Percentiles rank a stretch among this genome's conserved stretches.
Evolutionary conservation across 2,329 filamentous ascomycete genomes (phyloP).

Genomic region (Beauveria scarabaeidicola): DNA sequence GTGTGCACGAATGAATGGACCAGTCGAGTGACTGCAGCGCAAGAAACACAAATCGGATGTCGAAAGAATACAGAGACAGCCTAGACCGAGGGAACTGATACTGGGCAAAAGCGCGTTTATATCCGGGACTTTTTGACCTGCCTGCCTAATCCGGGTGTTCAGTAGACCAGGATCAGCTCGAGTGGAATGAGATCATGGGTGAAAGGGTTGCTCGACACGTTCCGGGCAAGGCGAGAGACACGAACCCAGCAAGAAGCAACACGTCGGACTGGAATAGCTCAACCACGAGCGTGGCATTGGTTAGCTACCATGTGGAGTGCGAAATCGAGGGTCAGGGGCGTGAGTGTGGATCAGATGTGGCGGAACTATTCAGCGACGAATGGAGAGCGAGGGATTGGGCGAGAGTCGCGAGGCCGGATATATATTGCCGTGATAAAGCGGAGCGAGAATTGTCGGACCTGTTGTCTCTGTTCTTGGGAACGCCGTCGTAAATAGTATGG

Average conservation of each 20-base stretch:
- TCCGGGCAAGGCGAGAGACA: neutral
- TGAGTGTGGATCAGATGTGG: neutral
- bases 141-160: neutral
- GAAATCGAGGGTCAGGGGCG: neutral
- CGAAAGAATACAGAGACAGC: neutral
- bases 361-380: neutral
- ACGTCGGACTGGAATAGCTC: conserved; percentile 1
- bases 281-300: neutral
- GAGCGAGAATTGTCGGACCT: neutral
- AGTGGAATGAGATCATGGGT: neutral
- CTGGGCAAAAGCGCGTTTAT: neutral
- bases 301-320: neutral
- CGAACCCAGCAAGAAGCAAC: neutral
- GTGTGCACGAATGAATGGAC: neutral
- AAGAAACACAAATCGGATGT: neutral
- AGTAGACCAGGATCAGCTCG: neutral
- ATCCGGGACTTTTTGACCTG: neutral
- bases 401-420: neutral
- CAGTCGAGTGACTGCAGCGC: neutral
- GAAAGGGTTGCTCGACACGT: neutral
- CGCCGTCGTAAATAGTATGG: neutral
- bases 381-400: neutral
- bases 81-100: neutral
- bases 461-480: neutral
- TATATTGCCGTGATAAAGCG: neutral